phyloP scores from a whole-genome alignment of 163 green algal genomes.

The Coccomyxa subellipsoidea region DNA sequence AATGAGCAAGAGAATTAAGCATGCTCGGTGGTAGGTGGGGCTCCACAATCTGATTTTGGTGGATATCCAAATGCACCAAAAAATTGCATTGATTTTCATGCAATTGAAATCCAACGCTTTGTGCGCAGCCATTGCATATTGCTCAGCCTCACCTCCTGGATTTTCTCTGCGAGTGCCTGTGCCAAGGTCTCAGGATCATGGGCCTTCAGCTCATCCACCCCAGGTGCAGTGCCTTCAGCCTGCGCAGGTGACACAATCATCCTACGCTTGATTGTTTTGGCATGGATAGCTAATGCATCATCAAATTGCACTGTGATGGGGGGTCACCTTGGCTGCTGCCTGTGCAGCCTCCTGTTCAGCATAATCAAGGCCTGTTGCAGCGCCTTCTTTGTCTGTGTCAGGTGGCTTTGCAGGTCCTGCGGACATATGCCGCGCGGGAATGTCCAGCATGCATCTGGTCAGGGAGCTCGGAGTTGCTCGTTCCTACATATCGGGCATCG shows the following conservation, averaged over 20 bases:
- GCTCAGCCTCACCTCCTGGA: not conserved
- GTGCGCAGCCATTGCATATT: too few species aligned
- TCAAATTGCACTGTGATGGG: too few species aligned
- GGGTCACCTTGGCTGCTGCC: not conserved
- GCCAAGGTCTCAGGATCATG: not conserved
- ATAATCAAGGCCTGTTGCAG: not conserved
- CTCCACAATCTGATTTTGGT: too few species aligned
- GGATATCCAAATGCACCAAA: too few species aligned
- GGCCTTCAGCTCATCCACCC: not conserved
- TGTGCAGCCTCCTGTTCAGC: not conserved
- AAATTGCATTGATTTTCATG: too few species aligned
- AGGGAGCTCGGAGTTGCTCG: not conserved
- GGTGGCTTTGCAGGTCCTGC: not conserved
- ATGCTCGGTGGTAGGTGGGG: too few species aligned
- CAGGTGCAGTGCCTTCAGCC: not conserved
- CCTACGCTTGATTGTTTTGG: too few species aligned
- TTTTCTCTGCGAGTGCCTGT: not conserved
- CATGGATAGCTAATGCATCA: too few species aligned
- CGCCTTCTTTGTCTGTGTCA: too few species aligned
- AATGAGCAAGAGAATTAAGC: too few species aligned
- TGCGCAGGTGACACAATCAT: not conserved
- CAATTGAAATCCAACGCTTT: too few species aligned
- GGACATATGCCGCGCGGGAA: not conserved
- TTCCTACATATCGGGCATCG: too few species aligned
- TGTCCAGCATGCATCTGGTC: not conserved